These are phyloP conservation scores for Grosmannia serpens DNA, from an alignment of 2,329 filamentous ascomycete genomes.

Conservation along the genomic window DNA sequence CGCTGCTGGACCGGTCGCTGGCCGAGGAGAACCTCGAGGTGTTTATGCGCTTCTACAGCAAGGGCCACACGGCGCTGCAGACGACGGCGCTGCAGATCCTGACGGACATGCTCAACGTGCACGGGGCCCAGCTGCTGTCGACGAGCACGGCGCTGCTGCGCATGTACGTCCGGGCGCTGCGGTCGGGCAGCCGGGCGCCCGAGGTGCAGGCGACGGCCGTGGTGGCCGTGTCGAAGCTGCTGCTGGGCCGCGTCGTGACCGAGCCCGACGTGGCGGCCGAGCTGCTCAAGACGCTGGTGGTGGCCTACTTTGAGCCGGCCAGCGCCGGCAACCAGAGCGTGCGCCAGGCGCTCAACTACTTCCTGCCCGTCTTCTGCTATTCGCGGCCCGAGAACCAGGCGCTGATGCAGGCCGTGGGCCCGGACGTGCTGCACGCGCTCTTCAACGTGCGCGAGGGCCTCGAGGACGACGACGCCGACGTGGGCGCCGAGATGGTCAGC, in stretches of 20 bases:
- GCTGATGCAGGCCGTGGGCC: constrained; percentile 63
- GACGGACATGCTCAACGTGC: constrained; percentile 82
- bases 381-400: constrained; percentile 72
- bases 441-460: constrained; percentile 60
- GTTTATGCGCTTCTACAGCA: constrained; percentile 92
- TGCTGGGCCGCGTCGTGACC: constrained; percentile 68
- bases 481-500: constrained; percentile 67
- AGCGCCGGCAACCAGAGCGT: constrained; percentile 71
- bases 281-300: constrained; percentile 72
- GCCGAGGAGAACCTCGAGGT: constrained; percentile 85
- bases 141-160: constrained; percentile 63
- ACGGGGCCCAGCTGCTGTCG: constrained; percentile 66
- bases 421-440: constrained; percentile 64
- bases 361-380: constrained; percentile 89
- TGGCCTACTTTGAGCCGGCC: constrained; percentile 82
- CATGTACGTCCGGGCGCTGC: constrained; percentile 73
- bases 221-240: constrained; percentile 71
- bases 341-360: constrained; percentile 81
- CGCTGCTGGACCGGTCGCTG: constrained; percentile 79
- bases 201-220: constrained; percentile 74
- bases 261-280: constrained; percentile 56
- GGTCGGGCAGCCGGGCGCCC: constrained; percentile 51
- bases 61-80: constrained; percentile 81
- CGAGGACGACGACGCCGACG: constrained; percentile 64
- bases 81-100: constrained; percentile 85